A percentile compares a stretch with the other conserved stretches of the same genome.
Evolutionary conservation across 2,329 filamentous ascomycete species (phyloP).

Genomic region (Leptographium radiaticola): DNA sequence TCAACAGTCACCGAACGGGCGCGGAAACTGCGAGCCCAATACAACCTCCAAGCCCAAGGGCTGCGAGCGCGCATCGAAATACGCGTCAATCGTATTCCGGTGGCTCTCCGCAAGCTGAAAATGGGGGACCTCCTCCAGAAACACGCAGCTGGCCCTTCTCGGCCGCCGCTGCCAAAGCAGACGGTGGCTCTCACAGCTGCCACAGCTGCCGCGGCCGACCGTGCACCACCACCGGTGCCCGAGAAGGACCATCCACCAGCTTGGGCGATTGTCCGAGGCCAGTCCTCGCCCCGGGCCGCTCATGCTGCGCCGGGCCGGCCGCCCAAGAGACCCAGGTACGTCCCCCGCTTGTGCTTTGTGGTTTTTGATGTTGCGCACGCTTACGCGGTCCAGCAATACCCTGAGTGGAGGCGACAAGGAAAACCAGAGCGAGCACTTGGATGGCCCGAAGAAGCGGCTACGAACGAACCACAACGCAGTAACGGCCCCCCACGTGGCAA

Average conservation of each 20-base stretch:
- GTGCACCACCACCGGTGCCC: slow-evolving; percentile 31
- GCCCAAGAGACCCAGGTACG: slow-evolving; percentile 40
- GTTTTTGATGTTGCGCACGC: not conserved
- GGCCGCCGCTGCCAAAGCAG: slow-evolving; percentile 16
- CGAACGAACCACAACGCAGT: slow-evolving; percentile 27
- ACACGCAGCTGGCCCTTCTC: slow-evolving; percentile 29
- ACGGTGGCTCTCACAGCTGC: not conserved
- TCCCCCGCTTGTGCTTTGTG: not conserved
- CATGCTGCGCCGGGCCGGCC: slow-evolving; percentile 15
- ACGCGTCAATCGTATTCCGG: slow-evolving; percentile 83
- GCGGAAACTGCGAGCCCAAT: slow-evolving; percentile 77
- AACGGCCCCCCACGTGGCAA: slow-evolving; percentile 15
- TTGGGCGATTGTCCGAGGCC: not conserved
- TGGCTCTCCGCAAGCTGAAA: slow-evolving; percentile 60
- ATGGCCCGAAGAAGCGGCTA: slow-evolving; percentile 58
- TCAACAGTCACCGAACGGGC: slow-evolving; percentile 72
- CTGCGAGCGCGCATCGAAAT: slow-evolving; percentile 79
- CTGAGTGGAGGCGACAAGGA: slow-evolving; percentile 61
- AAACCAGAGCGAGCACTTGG: slow-evolving; percentile 45
- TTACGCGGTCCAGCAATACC: slow-evolving; percentile 38
- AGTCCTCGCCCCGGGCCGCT: not conserved
- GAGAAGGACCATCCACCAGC: slow-evolving; percentile 28
- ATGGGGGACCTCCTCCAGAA: slow-evolving; percentile 65
- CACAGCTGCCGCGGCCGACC: slow-evolving; percentile 12
- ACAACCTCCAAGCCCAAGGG: slow-evolving; percentile 75